phyloP scores from a whole-genome alignment of 495 filamentous ascomycete genomes.

The Cudoniella acicularis region DNA sequence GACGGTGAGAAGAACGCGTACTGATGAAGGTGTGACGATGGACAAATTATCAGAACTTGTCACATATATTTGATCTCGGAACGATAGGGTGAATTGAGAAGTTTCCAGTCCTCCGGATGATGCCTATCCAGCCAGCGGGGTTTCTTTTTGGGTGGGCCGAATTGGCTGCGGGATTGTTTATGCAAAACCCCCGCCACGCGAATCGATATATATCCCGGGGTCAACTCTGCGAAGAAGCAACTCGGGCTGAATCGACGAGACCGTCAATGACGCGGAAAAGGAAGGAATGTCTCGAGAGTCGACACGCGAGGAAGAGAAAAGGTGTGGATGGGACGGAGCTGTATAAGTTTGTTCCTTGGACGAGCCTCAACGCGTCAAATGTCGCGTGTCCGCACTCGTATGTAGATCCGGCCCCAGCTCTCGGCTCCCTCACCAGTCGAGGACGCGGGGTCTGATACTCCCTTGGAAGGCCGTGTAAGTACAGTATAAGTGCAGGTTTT shows the following conservation, averaged over 20 bases:
- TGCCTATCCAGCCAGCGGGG: conserved; percentile 12
- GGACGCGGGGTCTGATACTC: conserved; percentile 7
- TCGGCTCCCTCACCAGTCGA: not conserved
- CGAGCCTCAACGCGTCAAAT: conserved; percentile 17
- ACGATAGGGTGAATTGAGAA: conserved; percentile 6
- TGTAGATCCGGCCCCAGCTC: not conserved
- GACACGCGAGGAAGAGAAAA: not conserved
- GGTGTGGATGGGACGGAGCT: not conserved
- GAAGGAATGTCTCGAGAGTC: not conserved
- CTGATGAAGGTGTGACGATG: not conserved
- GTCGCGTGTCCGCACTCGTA: conserved; percentile 3
- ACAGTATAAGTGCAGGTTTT: conserved; percentile 3
- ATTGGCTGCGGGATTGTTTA: conserved; percentile 18
- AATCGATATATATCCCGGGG: not conserved
- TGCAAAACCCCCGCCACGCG: conserved; percentile 19
- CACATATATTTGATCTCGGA: not conserved
- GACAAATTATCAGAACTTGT: not conserved
- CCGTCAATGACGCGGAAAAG: not conserved
- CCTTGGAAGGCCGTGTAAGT: not conserved
- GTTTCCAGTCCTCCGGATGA: conserved; percentile 6
- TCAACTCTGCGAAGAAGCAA: conserved; percentile 5
- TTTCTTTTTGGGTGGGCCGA: not conserved
- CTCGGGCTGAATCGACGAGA: conserved; percentile 1
- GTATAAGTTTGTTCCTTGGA: not conserved
- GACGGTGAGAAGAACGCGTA: conserved; percentile 4